Base-by-base conservation (phyloP, 2,329 filamentous ascomycete species). In the Microdochium paspali region DNA sequence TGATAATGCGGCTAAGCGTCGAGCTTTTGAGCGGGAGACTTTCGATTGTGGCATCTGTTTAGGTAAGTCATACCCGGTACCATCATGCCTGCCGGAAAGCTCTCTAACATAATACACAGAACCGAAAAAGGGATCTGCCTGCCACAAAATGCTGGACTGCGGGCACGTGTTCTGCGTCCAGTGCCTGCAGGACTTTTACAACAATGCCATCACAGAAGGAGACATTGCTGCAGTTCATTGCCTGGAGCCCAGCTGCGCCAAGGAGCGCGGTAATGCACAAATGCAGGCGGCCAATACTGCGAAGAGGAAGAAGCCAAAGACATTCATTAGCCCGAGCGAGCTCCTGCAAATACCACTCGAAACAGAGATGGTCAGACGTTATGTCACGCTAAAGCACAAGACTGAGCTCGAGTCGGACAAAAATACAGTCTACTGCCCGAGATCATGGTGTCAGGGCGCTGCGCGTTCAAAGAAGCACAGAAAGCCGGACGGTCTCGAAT, bases 181-280 rank as follows among this genome's bases (percentile, higher is more conserved):
- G n/a, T 98, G 93, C 59, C 72, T 98, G 2, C 84, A 87, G 52
- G 88, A 91, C 56, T 96, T 91, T 56, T 97, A 95, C 73, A 88
- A 85, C 55, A 84, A 82, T 53, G 90, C 88, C 54, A 96, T 98
- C 57, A 80, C 73, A 0, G 87, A 94, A 59, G 93, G 93, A 1
- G 84, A 94, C 57, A 72, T 98, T 18, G 74, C 81, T 44, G 79
- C 79, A 7, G 84, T 98, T 25, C 84, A 84, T 52, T 98, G 93
- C 59, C 72, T 94, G 25, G 77, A 84, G 12, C 88, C 89, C 0
- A 79, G 79, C 49, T 98, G 93, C 58, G 85, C 85, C 32, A 85
- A 84, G 56, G 73, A 82, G 44, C 71, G 77, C 21, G 58, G 66
- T 9, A 61, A 63, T 60, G 56, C 62, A 53, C 15, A 60, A 50